Evolutionary conservation across 2,329 filamentous ascomycete species (phyloP).

Genomic region (Fusarium sp.): DNA sequence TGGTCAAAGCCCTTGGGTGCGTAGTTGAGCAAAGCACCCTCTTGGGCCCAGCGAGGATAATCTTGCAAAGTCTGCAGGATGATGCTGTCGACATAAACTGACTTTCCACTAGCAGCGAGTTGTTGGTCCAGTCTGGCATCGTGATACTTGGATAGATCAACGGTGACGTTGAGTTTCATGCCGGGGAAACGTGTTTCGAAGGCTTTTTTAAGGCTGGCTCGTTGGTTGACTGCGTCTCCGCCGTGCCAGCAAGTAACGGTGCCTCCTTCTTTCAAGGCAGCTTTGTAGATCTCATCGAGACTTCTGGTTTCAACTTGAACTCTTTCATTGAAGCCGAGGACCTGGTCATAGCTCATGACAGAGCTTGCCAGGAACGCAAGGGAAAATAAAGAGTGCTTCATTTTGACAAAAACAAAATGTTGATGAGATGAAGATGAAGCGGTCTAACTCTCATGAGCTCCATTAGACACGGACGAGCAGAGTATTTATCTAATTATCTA

Average conservation of each 20-base stretch:
- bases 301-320: constrained; percentile 57
- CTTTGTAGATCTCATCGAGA: constrained; percentile 63
- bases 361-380: constrained; percentile 20
- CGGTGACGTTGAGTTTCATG: constrained; percentile 65
- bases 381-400: constrained; percentile 18
- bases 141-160: constrained; percentile 69
- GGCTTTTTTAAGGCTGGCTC: constrained; percentile 54
- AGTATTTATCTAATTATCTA: not conserved
- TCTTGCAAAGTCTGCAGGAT: constrained; percentile 64
- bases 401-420: not conserved
- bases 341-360: constrained; percentile 36
- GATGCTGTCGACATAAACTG: constrained; percentile 56
- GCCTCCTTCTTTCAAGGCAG: constrained; percentile 61
- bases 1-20: constrained; percentile 60
- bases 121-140: constrained; percentile 61
- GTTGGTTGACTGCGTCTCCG: constrained; percentile 59
- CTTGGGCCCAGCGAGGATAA: constrained; percentile 63
- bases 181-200: constrained; percentile 63
- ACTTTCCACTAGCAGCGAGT: constrained; percentile 51
- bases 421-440: too few species aligned
- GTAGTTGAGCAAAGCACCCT: constrained; percentile 63
- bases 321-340: constrained; percentile 34
- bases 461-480: too few species aligned
- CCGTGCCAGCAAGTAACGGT: constrained; percentile 62
- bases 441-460: too few species aligned